phyloP scores from a whole-genome alignment of 345 rosid species.

The Aquilaria sinensis region DNA sequence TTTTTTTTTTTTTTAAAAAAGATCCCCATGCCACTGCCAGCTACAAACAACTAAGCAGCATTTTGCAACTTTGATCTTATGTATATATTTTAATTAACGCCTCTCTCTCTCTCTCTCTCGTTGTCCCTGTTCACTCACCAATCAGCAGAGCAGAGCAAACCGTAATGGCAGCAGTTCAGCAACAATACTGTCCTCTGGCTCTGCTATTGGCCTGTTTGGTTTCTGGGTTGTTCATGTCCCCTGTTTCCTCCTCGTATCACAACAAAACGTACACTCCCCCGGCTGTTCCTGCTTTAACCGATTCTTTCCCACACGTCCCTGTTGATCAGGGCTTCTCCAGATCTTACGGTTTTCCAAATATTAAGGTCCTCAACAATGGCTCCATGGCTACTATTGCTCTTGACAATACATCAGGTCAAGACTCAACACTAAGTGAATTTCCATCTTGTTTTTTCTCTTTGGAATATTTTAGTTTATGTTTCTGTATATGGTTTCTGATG shows the following conservation, averaged over 20 bases:
- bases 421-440: background rate
- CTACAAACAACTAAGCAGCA: constrained; percentile 37
- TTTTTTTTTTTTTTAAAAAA: too few species aligned
- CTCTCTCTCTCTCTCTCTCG: constrained; percentile 3
- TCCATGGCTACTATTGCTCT: constrained; percentile 61
- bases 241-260: constrained; percentile 41
- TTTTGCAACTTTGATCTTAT: background rate
- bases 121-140: constrained; percentile 1
- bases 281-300: constrained; percentile 50
- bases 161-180: constrained; percentile 25
- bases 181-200: constrained; percentile 1
- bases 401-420: constrained; percentile 59
- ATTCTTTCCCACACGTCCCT: constrained; percentile 44
- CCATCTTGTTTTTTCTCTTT: background rate
- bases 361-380: constrained; percentile 46
- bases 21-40: constrained; percentile 20
- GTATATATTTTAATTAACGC: constrained; percentile 9
- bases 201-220: constrained; percentile 25
- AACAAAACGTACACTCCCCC: constrained; percentile 51
- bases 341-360: constrained; percentile 50
- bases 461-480: too few species aligned
- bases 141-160: background rate
- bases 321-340: constrained; percentile 39
- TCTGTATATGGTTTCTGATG: background rate
- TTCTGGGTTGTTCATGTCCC: constrained; percentile 19